A percentile compares a stretch with the other conserved stretches of the same genome.
Evolutionary conservation across 208 protist genomes (phyloP).

Genomic region (Phytomonas sp.): DNA sequence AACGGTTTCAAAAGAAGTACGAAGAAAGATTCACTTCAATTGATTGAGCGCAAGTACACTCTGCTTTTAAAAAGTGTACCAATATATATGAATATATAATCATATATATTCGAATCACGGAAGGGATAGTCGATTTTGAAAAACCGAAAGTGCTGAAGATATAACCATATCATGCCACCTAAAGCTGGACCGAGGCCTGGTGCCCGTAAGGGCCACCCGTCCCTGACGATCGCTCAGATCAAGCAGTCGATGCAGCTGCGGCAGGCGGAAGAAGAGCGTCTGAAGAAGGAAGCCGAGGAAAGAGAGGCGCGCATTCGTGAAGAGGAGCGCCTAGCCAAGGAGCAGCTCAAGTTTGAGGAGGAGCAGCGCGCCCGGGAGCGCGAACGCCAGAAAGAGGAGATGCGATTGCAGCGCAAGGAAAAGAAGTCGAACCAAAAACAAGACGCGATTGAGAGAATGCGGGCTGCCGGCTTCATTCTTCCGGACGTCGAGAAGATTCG

Average conservation of each 20-base stretch:
- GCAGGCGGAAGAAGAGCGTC: conserved; percentile 74
- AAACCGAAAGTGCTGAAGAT: neutral
- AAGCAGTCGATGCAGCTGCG: conserved; percentile 89
- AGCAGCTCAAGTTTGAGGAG: conserved; percentile 84
- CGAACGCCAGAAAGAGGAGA: conserved; percentile 78
- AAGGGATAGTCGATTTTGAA: neutral
- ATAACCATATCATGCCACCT: conserved; percentile 52
- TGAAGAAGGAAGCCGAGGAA: conserved; percentile 65
- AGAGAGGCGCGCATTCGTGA: conserved; percentile 70
- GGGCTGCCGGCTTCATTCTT: conserved; percentile 66
- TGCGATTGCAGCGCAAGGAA: conserved; percentile 53
- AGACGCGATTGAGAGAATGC: conserved; percentile 74
- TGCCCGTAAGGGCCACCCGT: conserved; percentile 68
- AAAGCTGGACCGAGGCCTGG: conserved; percentile 67
- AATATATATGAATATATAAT: conserved; percentile 3
- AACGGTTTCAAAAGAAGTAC: no score
- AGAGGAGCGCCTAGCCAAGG: conserved; percentile 72
- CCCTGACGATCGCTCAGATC: conserved; percentile 80
- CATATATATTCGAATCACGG: neutral
- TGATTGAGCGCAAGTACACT: no score
- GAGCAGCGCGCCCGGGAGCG: conserved; percentile 57
- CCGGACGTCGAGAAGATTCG: conserved; percentile 78
- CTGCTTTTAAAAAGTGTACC: neutral
- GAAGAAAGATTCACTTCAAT: no score
- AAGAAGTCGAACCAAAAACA: conserved; percentile 33